A percentile compares a stretch with the other conserved stretches of the same genome.
These are phyloP conservation scores for Sesbania bispinosa DNA, from an alignment of 306 rosid species.

Conservation along the genomic window DNA sequence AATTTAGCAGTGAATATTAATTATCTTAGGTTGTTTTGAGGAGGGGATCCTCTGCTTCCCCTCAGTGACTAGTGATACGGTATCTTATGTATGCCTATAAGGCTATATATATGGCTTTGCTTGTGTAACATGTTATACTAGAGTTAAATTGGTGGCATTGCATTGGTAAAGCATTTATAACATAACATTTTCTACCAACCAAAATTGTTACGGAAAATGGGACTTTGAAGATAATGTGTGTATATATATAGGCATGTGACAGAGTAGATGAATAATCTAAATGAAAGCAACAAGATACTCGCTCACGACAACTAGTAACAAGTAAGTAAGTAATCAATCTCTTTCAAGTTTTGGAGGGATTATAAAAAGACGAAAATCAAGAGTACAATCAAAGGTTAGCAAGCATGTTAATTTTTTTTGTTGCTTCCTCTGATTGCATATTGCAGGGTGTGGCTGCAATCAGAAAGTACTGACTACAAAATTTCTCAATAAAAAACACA, in stretches of 20 bases:
- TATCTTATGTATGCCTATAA: not conserved
- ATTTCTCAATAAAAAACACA: not conserved
- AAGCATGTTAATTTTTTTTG: not conserved
- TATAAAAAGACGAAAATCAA: conserved; percentile 3
- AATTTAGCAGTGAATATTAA: not conserved
- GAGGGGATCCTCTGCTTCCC: not conserved
- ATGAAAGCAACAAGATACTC: not conserved
- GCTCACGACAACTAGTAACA: not conserved
- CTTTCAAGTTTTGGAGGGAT: not conserved
- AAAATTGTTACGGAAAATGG: not conserved
- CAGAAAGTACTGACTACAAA: not conserved
- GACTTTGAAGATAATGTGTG: not conserved
- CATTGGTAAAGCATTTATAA: too few relatives aligned
- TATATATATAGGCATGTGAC: not conserved
- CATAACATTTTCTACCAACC: too few relatives aligned
- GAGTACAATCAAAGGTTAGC: not conserved
- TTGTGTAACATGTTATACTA: not conserved
- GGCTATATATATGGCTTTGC: not conserved
- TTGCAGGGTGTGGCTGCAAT: not conserved
- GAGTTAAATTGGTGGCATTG: too few relatives aligned
- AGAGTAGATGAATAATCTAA: not conserved
- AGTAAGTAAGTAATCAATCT: conserved; percentile 15
- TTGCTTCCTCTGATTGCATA: conserved; percentile 1
- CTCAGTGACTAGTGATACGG: not conserved
- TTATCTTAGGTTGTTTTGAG: conserved; percentile 1